Evolutionary conservation across 805 yeast species (phyloP).

Genomic region (Torulaspora gathmanii): DNA sequence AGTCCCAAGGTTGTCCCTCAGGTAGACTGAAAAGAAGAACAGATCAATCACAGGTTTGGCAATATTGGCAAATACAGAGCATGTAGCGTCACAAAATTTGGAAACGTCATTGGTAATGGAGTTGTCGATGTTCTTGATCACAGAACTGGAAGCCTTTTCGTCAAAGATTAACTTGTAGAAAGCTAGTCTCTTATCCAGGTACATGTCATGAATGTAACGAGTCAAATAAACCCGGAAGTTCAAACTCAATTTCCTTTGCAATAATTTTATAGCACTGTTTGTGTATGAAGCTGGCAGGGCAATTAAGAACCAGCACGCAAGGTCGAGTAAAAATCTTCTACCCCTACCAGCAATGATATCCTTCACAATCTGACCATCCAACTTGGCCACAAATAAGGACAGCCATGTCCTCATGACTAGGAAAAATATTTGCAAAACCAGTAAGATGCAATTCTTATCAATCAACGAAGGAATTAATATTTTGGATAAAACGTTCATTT

Average conservation of each 20-base stretch:
- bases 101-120: slow-evolving; percentile 82
- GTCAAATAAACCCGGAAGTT: slow-evolving; percentile 80
- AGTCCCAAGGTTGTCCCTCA: slow-evolving; percentile 80
- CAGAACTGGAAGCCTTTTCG: slow-evolving; percentile 39
- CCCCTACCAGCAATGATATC: slow-evolving; percentile 82
- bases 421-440: slow-evolving; percentile 68
- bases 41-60: slow-evolving; percentile 91
- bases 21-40: slow-evolving; percentile 74
- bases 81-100: slow-evolving; percentile 72
- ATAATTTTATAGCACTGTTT: slow-evolving; percentile 79
- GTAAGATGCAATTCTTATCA: slow-evolving; percentile 60
- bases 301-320: slow-evolving; percentile 80
- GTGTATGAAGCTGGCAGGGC: slow-evolving; percentile 93
- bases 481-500: slow-evolving; percentile 69
- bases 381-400: slow-evolving; percentile 74
- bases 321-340: slow-evolving; percentile 65
- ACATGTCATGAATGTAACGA: slow-evolving; percentile 85
- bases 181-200: slow-evolving; percentile 72
- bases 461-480: slow-evolving; percentile 73
- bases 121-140: slow-evolving; percentile 64
- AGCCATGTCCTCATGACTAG: slow-evolving; percentile 81
- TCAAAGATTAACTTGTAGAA: slow-evolving; percentile 77
- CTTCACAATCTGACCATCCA: slow-evolving; percentile 89
- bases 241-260: slow-evolving; percentile 70
- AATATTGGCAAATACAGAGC: slow-evolving; percentile 78